These are phyloP conservation scores for Phytophthora idaei DNA, from an alignment of 352 stramenopile species.

Conservation along the genomic window DNA sequence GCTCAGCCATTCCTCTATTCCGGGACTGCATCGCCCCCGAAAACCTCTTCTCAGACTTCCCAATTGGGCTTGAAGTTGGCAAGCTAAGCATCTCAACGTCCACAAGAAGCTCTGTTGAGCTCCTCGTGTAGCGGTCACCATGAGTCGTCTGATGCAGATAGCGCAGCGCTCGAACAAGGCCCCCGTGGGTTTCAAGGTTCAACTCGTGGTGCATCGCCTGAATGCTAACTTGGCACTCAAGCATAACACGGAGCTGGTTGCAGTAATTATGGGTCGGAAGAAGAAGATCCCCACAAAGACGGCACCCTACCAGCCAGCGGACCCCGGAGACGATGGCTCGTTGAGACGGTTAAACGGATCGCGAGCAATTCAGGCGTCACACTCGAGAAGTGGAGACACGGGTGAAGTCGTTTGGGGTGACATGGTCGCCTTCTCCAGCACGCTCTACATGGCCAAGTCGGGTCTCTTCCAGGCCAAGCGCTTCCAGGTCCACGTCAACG, in stretches of 20 bases:
- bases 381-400: constrained; percentile 33
- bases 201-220: constrained; percentile 73
- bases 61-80: constrained; percentile 28
- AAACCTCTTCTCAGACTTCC: constrained; percentile 23
- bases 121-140: constrained; percentile 17
- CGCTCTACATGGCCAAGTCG: constrained; percentile 77
- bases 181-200: constrained; percentile 68
- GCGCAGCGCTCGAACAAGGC: constrained; percentile 65
- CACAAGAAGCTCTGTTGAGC: constrained; percentile 6
- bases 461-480: constrained; percentile 73
- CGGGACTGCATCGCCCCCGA: constrained; percentile 20
- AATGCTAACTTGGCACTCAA: constrained; percentile 59
- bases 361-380: constrained; percentile 31
- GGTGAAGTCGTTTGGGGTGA: constrained; percentile 77
- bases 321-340: constrained; percentile 31
- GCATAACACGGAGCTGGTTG: constrained; percentile 53
- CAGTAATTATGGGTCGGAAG: constrained; percentile 73
- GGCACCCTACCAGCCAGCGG: constrained; percentile 47
- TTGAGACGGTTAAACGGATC: constrained; percentile 34
- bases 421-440: constrained; percentile 76
- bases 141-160: constrained; percentile 75
- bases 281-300: constrained; percentile 71
- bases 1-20: constrained; percentile 27
- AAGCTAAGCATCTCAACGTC: constrained; percentile 5
- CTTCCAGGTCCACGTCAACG: constrained; percentile 64